Percentiles rank a stretch among this genome's conserved stretches.
phyloP scores from a whole-genome alignment of 2,329 filamentous ascomycete species.

The Fusarium protoensiforme region DNA sequence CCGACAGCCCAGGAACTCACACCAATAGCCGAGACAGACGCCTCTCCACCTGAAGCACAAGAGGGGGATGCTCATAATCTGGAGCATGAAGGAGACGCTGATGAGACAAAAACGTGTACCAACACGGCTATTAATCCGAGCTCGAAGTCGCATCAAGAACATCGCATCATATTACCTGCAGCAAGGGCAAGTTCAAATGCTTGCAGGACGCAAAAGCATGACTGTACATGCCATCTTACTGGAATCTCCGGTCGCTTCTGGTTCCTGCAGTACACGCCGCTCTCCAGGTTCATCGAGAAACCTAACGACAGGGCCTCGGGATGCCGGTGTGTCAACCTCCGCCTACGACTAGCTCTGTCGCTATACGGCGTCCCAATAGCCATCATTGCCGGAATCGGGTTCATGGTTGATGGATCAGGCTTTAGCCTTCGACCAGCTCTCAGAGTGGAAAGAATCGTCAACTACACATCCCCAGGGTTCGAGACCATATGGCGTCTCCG shows the following conservation, averaged over 20 bases:
- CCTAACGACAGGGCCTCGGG: background rate
- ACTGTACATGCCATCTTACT: background rate
- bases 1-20: background rate
- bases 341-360: background rate
- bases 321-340: background rate
- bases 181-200: background rate
- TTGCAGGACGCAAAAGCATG: background rate
- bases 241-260: background rate
- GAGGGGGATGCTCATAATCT: background rate
- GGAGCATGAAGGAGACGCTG: background rate
- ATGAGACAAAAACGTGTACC: no score
- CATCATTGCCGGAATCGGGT: background rate
- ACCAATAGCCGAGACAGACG: background rate
- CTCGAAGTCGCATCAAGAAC: background rate
- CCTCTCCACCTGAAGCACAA: background rate
- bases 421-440: background rate
- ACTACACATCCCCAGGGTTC: background rate
- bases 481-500: background rate
- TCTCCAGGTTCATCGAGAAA: background rate
- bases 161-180: background rate
- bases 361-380: background rate
- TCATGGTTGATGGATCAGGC: background rate
- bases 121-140: background rate
- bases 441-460: background rate
- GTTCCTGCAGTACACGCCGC: background rate